phyloP scores from a whole-genome alignment of 805 yeast species.

The Candida argentea region DNA sequence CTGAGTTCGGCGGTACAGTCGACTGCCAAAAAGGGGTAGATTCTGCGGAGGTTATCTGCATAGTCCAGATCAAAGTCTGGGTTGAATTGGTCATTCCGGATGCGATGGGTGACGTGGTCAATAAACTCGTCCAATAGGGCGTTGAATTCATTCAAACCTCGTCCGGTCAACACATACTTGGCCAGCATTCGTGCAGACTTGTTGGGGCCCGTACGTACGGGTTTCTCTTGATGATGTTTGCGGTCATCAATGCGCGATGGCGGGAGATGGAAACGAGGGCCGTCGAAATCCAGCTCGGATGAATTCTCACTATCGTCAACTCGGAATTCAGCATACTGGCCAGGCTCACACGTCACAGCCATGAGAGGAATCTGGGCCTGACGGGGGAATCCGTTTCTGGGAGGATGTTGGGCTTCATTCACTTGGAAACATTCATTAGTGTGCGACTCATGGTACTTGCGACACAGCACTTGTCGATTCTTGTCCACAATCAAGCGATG shows the following conservation, averaged over 20 bases:
- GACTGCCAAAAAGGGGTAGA: constrained; percentile 30
- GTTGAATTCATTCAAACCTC: constrained; percentile 45
- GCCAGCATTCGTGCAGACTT: too few relatives aligned
- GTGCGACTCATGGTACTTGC: constrained; percentile 1
- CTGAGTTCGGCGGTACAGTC: constrained; percentile 22
- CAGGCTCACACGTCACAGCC: constrained; percentile 23
- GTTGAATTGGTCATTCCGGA: constrained; percentile 18
- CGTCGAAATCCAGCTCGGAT: constrained; percentile 6
- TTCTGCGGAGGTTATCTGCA: constrained; percentile 22
- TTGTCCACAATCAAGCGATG: constrained; percentile 9
- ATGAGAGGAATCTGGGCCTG: constrained; percentile 14
- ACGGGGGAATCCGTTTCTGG: constrained; percentile 6
- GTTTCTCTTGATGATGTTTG: constrained; percentile 1
- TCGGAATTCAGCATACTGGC: constrained; percentile 14
- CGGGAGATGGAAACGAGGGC: too few relatives aligned
- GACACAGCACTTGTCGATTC: too few relatives aligned
- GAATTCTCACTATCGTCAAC: constrained; percentile 21
- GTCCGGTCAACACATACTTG: constrained; percentile 30
- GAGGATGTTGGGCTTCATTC: neutral
- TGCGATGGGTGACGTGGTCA: constrained; percentile 21
- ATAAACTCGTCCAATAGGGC: constrained; percentile 37
- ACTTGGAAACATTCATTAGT: neutral
- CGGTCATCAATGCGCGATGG: constrained; percentile 4
- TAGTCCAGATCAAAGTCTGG: constrained; percentile 14
- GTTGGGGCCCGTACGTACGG: constrained; percentile 1